Conservation (phyloP, 2,329 filamentous ascomycete species). For the Aspergillus ruber region DNA sequence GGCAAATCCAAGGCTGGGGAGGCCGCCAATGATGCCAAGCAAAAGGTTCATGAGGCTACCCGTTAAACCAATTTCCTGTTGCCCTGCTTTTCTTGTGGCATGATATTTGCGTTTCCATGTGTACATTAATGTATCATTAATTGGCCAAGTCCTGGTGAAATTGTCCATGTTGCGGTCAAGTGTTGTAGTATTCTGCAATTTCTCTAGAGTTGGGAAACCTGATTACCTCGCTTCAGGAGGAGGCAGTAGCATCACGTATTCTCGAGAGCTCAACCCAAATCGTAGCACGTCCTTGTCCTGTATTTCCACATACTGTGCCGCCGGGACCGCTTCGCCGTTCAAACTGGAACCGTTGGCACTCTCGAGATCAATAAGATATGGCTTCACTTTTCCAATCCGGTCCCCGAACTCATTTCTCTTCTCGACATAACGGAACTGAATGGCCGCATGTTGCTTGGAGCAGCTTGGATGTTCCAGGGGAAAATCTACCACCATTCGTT, state of each 20-base stretch:
- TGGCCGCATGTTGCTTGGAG: conserved; percentile 90
- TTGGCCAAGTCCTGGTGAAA: not conserved
- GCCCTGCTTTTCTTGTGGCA: not conserved
- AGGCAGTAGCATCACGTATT: conserved; percentile 91
- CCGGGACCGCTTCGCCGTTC: conserved; percentile 67
- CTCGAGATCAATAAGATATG: conserved; percentile 89
- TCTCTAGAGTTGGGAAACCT: not conserved
- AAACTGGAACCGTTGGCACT: conserved; percentile 84
- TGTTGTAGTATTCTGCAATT: too few species aligned
- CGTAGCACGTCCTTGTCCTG: conserved; percentile 81
- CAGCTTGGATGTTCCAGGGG: conserved; percentile 82
- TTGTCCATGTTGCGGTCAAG: not conserved
- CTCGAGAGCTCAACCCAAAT: conserved; percentile 80
- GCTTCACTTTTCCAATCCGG: conserved; percentile 68
- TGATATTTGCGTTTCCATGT: not conserved
- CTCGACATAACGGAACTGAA: conserved; percentile 84
- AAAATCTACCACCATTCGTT: conserved; percentile 73
- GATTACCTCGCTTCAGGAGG: conserved; percentile 15
- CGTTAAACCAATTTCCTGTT: not conserved
- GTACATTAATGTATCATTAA: not conserved
- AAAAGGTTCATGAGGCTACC: conserved; percentile 8
- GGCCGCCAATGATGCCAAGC: conserved; percentile 6
- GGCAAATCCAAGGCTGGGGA: conserved; percentile 9
- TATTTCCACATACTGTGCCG: conserved; percentile 76
- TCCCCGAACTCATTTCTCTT: conserved; percentile 84